phyloP scores from a whole-genome alignment of 2,329 filamentous ascomycete genomes.

The Lachnellula willkommii region DNA sequence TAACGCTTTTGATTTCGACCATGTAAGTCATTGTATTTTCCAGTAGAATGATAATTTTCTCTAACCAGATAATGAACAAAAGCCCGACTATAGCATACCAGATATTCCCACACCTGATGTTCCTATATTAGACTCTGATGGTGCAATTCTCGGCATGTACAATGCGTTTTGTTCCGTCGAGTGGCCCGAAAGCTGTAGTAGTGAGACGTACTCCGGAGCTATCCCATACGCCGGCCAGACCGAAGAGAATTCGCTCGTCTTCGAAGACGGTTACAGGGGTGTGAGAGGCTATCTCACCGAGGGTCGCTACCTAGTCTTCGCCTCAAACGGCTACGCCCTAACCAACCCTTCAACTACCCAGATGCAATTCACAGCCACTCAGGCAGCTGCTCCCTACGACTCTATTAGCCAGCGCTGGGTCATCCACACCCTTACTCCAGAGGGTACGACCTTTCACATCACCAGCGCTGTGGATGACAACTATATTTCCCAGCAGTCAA shows the following conservation, averaged over 20 bases:
- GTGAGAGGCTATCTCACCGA: constrained; percentile 47
- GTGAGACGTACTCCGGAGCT: constrained; percentile 27
- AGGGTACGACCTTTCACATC: constrained; percentile 30
- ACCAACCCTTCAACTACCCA: constrained; percentile 27
- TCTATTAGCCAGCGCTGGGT: constrained; percentile 45
- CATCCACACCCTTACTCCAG: constrained; percentile 35
- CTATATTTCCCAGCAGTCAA: constrained; percentile 29
- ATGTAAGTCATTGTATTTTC: constrained; percentile 1
- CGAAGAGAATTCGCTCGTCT: constrained; percentile 34
- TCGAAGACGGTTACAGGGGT: constrained; percentile 48
- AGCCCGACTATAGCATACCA: constrained; percentile 44
- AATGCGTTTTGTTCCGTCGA: constrained; percentile 6
- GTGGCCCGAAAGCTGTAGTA: constrained; percentile 36
- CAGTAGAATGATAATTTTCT: not conserved
- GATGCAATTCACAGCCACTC: constrained; percentile 19
- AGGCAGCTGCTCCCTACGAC: constrained; percentile 34
- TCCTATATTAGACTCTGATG: constrained; percentile 38
- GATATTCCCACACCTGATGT: constrained; percentile 37
- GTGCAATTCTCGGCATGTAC: constrained; percentile 22
- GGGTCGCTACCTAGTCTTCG: constrained; percentile 49
- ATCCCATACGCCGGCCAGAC: constrained; percentile 43
- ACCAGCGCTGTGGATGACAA: constrained; percentile 37
- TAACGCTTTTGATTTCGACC: constrained; percentile 39
- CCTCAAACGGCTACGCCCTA: constrained; percentile 39
- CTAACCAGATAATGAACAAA: not conserved